Evolutionary conservation across 2,329 filamentous ascomycete genomes (phyloP).

Genomic region (Aphanocladium album): DNA sequence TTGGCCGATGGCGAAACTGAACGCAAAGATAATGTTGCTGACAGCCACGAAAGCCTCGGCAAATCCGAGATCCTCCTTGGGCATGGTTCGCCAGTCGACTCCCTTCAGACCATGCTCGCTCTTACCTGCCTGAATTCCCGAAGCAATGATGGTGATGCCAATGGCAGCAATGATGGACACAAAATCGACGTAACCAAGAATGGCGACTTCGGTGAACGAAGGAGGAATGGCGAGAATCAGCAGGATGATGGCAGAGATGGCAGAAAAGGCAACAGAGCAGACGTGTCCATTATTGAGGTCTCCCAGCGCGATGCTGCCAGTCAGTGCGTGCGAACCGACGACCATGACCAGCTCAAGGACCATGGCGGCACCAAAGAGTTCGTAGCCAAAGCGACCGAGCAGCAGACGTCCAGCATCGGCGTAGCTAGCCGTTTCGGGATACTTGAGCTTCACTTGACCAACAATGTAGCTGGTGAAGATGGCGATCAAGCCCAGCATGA

Average conservation of each 20-base stretch:
- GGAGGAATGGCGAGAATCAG: constrained; percentile 35
- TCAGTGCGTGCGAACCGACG: constrained; percentile 61
- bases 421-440: constrained; percentile 55
- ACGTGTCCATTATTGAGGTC: constrained; percentile 48
- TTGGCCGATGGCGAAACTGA: constrained; percentile 41
- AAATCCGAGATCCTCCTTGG: constrained; percentile 35
- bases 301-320: constrained; percentile 60
- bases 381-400: constrained; percentile 49
- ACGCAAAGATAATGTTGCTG: constrained; percentile 62
- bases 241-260: constrained; percentile 33
- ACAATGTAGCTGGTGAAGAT: constrained; percentile 18
- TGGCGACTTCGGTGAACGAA: constrained; percentile 34
- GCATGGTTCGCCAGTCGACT: constrained; percentile 30
- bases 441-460: constrained; percentile 30
- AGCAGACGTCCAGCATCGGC: constrained; percentile 58
- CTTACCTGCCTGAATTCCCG: constrained; percentile 38
- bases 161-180: constrained; percentile 56
- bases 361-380: constrained; percentile 52
- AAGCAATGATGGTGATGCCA: constrained; percentile 55
- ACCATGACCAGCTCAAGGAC: constrained; percentile 59
- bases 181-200: constrained; percentile 44
- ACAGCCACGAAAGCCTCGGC: constrained; percentile 51
- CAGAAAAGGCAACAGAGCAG: constrained; percentile 33
- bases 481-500: constrained; percentile 16
- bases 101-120: constrained; percentile 14